Evolutionary conservation across 257 asterid genomes (phyloP), one percentile per base, ranked within the genome.

Genomic region (Salvia hispanica): DNA sequence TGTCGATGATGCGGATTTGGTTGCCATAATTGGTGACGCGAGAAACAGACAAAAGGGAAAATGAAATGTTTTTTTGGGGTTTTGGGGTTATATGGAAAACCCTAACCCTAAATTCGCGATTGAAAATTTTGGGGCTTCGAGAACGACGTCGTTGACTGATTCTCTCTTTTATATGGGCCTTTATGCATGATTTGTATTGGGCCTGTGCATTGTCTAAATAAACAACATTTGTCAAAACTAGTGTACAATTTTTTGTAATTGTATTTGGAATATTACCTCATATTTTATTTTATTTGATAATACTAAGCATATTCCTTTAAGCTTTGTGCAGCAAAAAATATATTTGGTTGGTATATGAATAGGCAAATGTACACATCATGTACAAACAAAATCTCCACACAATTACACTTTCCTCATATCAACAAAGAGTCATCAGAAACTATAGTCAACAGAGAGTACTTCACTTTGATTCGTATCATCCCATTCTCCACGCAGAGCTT

Each of bases 401-500:
- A 7, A 4, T 43, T 31, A 5, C 47, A 54, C 40, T 71, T 28
- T 10, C 66, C 74, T 87, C 83, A 84, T 76, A 72, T 72, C 78
- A 76, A 79, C 78, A 86, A 70, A 33, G 95, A 83, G 10, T 93
- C 96, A 31, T 90, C 97, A 2, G 88, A 75, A 69, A 85, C 70
- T 64, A 93, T 88, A 63, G 97, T 93, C 76, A 93, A 69, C 71
- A 93, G 71, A 0, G 99, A 86, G 69, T 88, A 93, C 25, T 93
- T 90, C 76, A 83, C 96, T 46, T 88, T 86, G 53, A 86, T 62
- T 55, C 94, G 64, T 53, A 93, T 86, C 89, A 80, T 88, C 50
- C 96, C 87, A 37, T 68, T 72, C 76, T 93, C 99, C 0, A 88
- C 95, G 34, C 97, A 86, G 2, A 93, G 88, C 70, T 88, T 93